A percentile compares a stretch with the other conserved stretches of the same genome.
These are phyloP conservation scores for Ustilago hordei DNA, from an alignment of 1,284 basidiomycete genomes.

Conservation along the genomic window DNA sequence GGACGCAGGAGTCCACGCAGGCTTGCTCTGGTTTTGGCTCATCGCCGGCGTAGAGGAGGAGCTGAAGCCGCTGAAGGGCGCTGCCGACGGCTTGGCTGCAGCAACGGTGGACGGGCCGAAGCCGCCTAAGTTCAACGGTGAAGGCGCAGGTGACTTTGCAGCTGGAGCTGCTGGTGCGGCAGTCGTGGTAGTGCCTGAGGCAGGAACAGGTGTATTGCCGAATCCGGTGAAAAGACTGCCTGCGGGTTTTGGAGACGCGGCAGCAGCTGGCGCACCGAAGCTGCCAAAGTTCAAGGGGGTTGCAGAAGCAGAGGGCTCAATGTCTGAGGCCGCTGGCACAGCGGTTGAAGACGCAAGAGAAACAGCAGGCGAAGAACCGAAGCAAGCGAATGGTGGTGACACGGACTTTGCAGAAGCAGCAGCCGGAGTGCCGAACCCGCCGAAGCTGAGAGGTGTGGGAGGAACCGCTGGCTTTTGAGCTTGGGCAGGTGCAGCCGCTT, in stretches of 20 bases:
- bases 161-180: constrained; percentile 2
- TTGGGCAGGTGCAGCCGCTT: background rate
- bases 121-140: constrained; percentile 18
- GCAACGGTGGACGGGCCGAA: constrained; percentile 10
- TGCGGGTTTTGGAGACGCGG: constrained; percentile 12
- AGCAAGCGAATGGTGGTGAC: constrained; percentile 1
- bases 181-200: background rate
- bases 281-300: constrained; percentile 3
- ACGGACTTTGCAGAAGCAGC: constrained; percentile 8
- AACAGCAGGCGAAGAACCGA: constrained; percentile 4
- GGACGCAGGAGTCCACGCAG: constrained; percentile 6
- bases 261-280: constrained; percentile 15
- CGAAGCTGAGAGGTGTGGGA: constrained; percentile 10
- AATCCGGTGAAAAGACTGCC: constrained; percentile 16
- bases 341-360: background rate
- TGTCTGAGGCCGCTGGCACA: background rate
- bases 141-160: constrained; percentile 13
- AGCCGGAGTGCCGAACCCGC: constrained; percentile 8
- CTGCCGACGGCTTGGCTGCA: constrained; percentile 11
- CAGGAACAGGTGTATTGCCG: constrained; percentile 1
- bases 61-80: constrained; percentile 20
- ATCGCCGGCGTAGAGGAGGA: constrained; percentile 7
- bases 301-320: constrained; percentile 3
- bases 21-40: constrained; percentile 7
- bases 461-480: constrained; percentile 9